Conservation (phyloP, 1,139 yeast genomes). For the Suhomyces coccinellae region DNA sequence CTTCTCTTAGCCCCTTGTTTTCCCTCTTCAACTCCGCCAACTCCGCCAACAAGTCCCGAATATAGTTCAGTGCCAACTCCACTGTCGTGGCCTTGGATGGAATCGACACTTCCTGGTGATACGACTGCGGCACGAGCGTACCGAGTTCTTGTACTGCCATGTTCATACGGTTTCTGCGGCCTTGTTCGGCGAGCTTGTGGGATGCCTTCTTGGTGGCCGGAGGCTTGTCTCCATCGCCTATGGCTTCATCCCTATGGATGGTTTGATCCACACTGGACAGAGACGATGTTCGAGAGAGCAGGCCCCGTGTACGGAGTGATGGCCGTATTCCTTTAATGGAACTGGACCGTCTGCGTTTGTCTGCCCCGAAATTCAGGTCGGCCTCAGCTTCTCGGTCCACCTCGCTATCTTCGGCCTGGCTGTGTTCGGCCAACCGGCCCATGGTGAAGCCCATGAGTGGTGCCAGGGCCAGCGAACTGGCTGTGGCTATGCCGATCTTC, state of each 20-base stretch:
- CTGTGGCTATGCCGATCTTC: constrained; percentile 18
- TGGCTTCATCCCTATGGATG: constrained; percentile 12
- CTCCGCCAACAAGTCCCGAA: constrained; percentile 52
- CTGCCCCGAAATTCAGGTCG: background rate
- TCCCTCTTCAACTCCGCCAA: constrained; percentile 21
- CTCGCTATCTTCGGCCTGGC: constrained; percentile 15
- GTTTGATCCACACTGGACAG: constrained; percentile 21
- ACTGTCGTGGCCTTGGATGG: constrained; percentile 94
- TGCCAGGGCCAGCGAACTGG: constrained; percentile 18
- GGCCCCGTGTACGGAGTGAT: constrained; percentile 10
- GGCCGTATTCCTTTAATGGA: constrained; percentile 8
- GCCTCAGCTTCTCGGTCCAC: constrained; percentile 9
- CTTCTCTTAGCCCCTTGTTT: background rate
- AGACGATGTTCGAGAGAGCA: constrained; percentile 16
- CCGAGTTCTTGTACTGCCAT: constrained; percentile 77
- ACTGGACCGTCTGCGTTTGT: constrained; percentile 5
- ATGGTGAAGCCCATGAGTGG: constrained; percentile 50
- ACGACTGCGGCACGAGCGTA: constrained; percentile 60
- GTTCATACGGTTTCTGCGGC: constrained; percentile 90
- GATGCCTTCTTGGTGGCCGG: constrained; percentile 62
- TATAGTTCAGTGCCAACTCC: constrained; percentile 78
- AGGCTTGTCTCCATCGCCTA: constrained; percentile 13
- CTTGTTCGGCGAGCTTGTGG: constrained; percentile 95
- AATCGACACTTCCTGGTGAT: constrained; percentile 58
- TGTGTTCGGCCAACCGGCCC: constrained; percentile 47